Evolutionary conservation across 2,329 filamentous ascomycete genomes (phyloP), one percentile per base, ranked within the genome.

Genomic region (Colletotrichum lupini): DNA sequence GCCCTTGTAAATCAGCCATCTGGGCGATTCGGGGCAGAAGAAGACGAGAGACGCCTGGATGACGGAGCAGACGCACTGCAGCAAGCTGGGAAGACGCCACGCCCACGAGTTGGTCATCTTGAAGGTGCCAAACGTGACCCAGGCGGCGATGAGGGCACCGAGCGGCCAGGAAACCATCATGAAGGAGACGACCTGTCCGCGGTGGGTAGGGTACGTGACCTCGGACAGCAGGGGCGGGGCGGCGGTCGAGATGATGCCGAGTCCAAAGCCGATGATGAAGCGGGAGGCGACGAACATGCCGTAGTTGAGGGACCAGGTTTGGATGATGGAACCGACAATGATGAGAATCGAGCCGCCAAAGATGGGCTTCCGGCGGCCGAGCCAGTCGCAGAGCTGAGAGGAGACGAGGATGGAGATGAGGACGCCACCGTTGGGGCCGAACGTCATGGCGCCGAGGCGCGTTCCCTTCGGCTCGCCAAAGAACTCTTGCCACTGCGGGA

Each of bases 61-160:
- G 1, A 79, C 30, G n/a, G 28, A 81, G 35, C 61, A 28, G 24
- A 83, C 82, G 32, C 85, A 80, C 75, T 90, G 88, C 2, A 89
- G 79, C 76, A 89, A 83, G 12, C 90, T 85, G 0, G 91, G 91
- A n/a, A 90, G 85, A 37, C 87, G 83, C 91, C 91, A 93, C 1
- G 88, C 81, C 83, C 82, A 85, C 4, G 79, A 86, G 42, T 78
- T 70, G 8, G 55, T 11, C 14, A 77, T 46, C 67, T 78, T 73
- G 46, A 75, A 76, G 2, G 81, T 80, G 52, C 83, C 83, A 80
- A 88, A 80, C 0, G 87, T 87, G 0, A 87, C 86, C 78, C 88
- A 89, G 3, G 85, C 85, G 16, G 87, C 86, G 4, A 89, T 79
- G 35, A 90, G 89, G 37, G 37, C 19, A 86, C 56, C 56, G 6